phyloP scores from a whole-genome alignment of 2,329 filamentous ascomycete genomes.

The Hymenoscyphus fraxineus region DNA sequence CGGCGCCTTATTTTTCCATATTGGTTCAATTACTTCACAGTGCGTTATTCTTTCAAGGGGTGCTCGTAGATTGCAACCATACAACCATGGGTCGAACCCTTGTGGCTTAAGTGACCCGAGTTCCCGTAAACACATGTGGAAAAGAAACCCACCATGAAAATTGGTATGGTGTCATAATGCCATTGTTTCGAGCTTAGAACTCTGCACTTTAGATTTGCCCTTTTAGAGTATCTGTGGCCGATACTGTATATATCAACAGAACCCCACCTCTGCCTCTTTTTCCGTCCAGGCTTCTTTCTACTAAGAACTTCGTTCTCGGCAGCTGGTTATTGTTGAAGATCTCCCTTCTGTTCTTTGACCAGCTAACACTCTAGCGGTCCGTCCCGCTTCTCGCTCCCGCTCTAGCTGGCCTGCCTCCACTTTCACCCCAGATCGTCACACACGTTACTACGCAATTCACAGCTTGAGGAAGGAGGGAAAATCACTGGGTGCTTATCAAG shows the following conservation, averaged over 20 bases:
- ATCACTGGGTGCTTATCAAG: neutral
- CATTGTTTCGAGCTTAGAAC: neutral
- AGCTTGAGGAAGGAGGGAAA: neutral
- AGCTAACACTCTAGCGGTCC: neutral
- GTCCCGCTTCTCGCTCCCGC: neutral
- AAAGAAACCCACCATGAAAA: neutral
- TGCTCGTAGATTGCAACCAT: neutral
- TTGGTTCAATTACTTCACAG: neutral
- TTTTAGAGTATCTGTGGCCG: neutral
- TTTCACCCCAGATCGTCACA: neutral
- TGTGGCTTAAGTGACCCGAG: neutral
- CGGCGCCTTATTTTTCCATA: neutral
- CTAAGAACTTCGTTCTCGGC: neutral
- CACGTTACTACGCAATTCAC: neutral
- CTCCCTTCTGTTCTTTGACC: neutral
- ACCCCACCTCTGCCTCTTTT: neutral
- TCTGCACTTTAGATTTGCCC: neutral
- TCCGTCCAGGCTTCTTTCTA: neutral
- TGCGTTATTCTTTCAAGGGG: neutral
- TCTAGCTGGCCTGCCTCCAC: neutral
- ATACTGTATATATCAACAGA: neutral
- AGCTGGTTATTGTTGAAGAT: neutral
- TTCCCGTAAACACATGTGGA: neutral
- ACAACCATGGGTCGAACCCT: neutral
- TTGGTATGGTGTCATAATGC: neutral